Conservation (phyloP, 2,329 filamentous ascomycete genomes). For the Tricladium varicosporioides region DNA sequence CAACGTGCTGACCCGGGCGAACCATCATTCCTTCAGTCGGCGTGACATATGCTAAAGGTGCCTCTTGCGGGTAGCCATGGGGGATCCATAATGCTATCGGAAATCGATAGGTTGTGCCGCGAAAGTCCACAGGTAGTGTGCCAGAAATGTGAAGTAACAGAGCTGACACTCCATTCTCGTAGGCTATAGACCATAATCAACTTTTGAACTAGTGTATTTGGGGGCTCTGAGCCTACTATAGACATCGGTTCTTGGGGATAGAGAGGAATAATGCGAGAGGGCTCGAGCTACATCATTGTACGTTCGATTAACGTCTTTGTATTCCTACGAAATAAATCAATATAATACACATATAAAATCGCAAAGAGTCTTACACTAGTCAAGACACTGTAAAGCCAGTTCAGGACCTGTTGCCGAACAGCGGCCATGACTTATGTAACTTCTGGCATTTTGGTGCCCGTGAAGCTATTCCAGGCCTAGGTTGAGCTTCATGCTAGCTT, state of each 20-base stretch:
- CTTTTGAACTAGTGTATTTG: constrained; percentile 17
- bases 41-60: constrained; percentile 84
- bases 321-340: constrained; percentile 62
- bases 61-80: constrained; percentile 81
- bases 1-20: constrained; percentile 90
- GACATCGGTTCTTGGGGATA: constrained; percentile 87
- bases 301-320: constrained; percentile 86
- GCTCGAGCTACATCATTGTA: constrained; percentile 88
- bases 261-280: constrained; percentile 73
- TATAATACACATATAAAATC: background rate
- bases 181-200: constrained; percentile 55
- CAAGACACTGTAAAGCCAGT: constrained; percentile 92
- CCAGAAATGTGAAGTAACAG: constrained; percentile 84
- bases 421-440: constrained; percentile 42
- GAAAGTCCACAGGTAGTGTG: constrained; percentile 87
- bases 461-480: constrained; percentile 23
- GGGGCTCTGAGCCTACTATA: constrained; percentile 66
- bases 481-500: constrained; percentile 8
- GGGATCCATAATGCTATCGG: constrained; percentile 92
- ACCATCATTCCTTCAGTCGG: constrained; percentile 87
- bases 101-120: constrained; percentile 85
- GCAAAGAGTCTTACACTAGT: constrained; percentile 58
- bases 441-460: constrained; percentile 14
- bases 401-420: constrained; percentile 85
- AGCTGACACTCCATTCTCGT: constrained; percentile 82